Evolutionary conservation across 1,139 yeast species (phyloP), one percentile per base, ranked within the genome.

Genomic region (Candida glucosophila): DNA sequence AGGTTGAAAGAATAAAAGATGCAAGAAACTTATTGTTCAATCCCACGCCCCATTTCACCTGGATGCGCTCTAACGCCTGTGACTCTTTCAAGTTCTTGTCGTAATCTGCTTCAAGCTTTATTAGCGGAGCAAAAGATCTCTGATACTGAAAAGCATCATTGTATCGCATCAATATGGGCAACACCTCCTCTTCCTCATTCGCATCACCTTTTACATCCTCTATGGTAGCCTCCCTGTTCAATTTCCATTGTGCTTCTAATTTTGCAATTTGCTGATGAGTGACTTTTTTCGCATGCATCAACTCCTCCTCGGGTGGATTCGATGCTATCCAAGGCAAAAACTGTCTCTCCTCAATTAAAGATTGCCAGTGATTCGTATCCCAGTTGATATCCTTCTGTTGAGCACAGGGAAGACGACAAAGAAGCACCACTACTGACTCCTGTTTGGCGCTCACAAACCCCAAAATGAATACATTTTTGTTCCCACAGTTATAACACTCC

Each of bases 401-500:
- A 1, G 95, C 85, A 52, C 96, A 88, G 1, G 96, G 96, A 31
- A 83, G 64, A 30, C 97, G 73, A 55, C 96, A 88, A 25, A 88
- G 57, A 22, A 86, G 68, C 6, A 88, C 95, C 37, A 88, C 90
- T 24, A 85, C 88, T 4, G 88, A 78, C 40, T 83, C 94, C 33
- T 77, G 73, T 41, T 82, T 83, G 4, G 96, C 95, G 17, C 88
- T 71, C 11, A 88, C 93, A 53, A 78, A 85, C 1, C 97, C 97
- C 23, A 88, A 59, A 16, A 79, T 63, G 43, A 88, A 88, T 4
- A 79, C 82, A 41, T 86, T 88, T 33, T 66, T 73, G 44, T 73
- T 74, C 14, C 95, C 95, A 59, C 96, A 88, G 44, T 78, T 79
- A 54, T 86, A 88, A 55, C 97, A 88, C 49, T 88, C 96, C 34